phyloP scores from a whole-genome alignment of 805 yeast species.

The Kodamaea jinghongensis region DNA sequence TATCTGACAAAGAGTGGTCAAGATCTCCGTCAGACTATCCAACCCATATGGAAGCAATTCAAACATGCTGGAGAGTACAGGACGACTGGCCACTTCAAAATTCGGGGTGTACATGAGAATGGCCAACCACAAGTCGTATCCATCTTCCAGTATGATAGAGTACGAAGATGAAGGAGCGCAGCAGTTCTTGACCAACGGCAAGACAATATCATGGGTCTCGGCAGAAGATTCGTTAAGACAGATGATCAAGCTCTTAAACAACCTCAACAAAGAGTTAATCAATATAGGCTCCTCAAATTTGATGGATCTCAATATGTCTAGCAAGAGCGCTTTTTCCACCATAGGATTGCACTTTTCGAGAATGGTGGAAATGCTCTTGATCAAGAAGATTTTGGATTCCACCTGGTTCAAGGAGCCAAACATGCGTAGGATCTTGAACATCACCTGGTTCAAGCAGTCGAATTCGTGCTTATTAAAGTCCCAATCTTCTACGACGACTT shows the following conservation, averaged over 20 bases:
- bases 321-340: constrained; percentile 49
- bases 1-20: constrained; percentile 61
- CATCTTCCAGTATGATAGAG: constrained; percentile 77
- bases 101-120: constrained; percentile 60
- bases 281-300: constrained; percentile 49
- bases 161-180: constrained; percentile 43
- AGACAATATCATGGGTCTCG: constrained; percentile 49
- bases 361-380: constrained; percentile 64
- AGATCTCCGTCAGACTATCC: constrained; percentile 67
- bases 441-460: constrained; percentile 30
- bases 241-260: constrained; percentile 53
- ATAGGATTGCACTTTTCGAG: constrained; percentile 65
- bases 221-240: constrained; percentile 55
- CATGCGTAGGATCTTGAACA: constrained; percentile 38
- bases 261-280: constrained; percentile 43
- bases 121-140: constrained; percentile 78
- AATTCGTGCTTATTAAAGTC: constrained; percentile 66
- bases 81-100: constrained; percentile 2
- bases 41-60: constrained; percentile 58
- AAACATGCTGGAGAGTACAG: constrained; percentile 45
- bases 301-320: constrained; percentile 51
- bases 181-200: constrained; percentile 68
- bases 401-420: constrained; percentile 53
- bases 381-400: constrained; percentile 73
- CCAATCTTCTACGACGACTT: constrained; percentile 78